Conservation (phyloP, 768 basidiomycete species). For the Mycena polygramma region DNA sequence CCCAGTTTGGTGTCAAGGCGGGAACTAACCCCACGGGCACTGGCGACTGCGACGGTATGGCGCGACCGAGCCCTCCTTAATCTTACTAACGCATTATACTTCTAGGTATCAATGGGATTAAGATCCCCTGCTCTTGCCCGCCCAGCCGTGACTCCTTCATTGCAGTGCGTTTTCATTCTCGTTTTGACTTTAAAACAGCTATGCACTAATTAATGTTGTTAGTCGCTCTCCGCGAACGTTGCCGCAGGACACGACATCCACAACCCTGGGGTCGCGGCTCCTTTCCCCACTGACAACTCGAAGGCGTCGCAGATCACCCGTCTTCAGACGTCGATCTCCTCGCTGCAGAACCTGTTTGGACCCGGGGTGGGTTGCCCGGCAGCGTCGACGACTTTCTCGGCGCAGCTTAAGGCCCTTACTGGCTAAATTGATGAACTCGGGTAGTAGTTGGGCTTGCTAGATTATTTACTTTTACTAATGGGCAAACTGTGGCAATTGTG, state of each 20-base stretch:
- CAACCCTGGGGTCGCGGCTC: constrained; percentile 69
- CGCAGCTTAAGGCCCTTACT: constrained; percentile 22
- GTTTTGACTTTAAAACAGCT: background rate
- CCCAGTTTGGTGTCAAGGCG: constrained; percentile 23
- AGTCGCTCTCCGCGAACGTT: constrained; percentile 17
- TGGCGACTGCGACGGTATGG: constrained; percentile 24
- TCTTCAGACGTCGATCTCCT: constrained; percentile 70
- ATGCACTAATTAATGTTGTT: background rate
- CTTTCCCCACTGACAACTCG: constrained; percentile 75
- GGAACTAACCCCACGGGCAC: constrained; percentile 28
- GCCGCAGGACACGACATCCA: constrained; percentile 37
- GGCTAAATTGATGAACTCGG: background rate
- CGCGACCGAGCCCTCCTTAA: too few relatives aligned
- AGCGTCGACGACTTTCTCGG: constrained; percentile 66
- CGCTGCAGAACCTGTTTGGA: constrained; percentile 80
- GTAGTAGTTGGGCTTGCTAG: too few relatives aligned
- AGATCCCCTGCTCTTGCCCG: constrained; percentile 68
- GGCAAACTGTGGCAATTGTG: too few relatives aligned
- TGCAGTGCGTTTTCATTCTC: background rate
- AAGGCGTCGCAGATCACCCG: constrained; percentile 66
- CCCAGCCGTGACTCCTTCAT: constrained; percentile 57
- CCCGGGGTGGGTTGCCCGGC: constrained; percentile 79
- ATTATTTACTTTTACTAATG: too few relatives aligned
- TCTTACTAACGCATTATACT: too few relatives aligned
- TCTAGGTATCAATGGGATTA: constrained; percentile 45